A percentile compares a stretch with the other conserved stretches of the same genome.
Conservation (phyloP, 345 rosid species). For the Ceriops tagal region DNA sequence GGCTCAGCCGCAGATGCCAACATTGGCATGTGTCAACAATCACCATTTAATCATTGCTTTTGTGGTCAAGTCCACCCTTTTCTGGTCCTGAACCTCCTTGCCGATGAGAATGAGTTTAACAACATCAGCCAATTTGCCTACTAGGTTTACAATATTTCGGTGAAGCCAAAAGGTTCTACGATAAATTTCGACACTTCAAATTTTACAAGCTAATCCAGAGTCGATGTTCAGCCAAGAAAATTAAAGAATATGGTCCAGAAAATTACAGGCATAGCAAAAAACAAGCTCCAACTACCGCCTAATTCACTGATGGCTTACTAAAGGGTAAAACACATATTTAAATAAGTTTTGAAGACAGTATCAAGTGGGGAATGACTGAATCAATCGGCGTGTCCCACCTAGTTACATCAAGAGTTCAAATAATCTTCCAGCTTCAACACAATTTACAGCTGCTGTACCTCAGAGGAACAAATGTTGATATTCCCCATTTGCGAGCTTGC, state of each 20-base stretch:
- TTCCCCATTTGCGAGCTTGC: slow-evolving; percentile 82
- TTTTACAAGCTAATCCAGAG: not conserved
- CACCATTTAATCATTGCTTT: too few species aligned
- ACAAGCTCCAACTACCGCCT: not conserved
- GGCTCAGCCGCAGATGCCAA: too few species aligned
- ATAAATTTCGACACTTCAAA: not conserved
- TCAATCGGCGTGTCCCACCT: slow-evolving; percentile 8
- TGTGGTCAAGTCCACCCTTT: too few species aligned
- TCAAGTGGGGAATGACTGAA: not conserved
- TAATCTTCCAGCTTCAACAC: slow-evolving; percentile 3
- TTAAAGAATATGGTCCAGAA: too few species aligned
- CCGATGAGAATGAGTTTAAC: too few species aligned
- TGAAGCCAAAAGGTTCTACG: not conserved
- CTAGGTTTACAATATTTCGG: too few species aligned
- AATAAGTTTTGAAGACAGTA: not conserved
- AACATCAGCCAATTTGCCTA: too few species aligned
- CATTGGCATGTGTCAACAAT: too few species aligned
- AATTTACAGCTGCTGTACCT: slow-evolving; percentile 5
- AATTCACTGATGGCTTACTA: not conserved
- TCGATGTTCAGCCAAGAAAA: not conserved
- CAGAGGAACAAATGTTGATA: slow-evolving; percentile 65
- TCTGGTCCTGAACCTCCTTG: too few species aligned
- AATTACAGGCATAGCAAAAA: not conserved
- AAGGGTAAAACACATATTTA: not conserved
- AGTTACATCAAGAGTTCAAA: slow-evolving; percentile 1